Percentiles rank a stretch among this genome's conserved stretches.
These are phyloP conservation scores for Beauveria sp. DNA, from an alignment of 2,329 filamentous ascomycete genomes.

Conservation along the genomic window DNA sequence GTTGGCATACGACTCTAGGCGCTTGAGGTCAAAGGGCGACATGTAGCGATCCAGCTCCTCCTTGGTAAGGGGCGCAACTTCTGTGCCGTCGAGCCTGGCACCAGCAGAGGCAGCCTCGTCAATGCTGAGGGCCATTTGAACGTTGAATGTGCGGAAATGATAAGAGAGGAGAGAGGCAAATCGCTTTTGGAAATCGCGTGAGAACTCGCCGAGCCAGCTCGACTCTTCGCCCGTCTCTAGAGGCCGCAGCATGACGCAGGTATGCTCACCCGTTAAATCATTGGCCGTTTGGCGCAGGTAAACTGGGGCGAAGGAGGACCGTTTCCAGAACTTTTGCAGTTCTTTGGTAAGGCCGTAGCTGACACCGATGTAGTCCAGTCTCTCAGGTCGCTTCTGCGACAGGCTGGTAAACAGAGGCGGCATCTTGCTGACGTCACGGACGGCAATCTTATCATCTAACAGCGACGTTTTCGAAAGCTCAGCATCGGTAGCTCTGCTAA, in stretches of 20 bases:
- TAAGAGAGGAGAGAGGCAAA: constrained; percentile 87
- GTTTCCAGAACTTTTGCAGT: constrained; percentile 97
- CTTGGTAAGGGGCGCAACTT: constrained; percentile 57
- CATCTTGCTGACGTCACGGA: constrained; percentile 85
- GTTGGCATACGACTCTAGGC: constrained; percentile 89
- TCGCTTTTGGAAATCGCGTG: constrained; percentile 88
- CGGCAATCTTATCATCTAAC: constrained; percentile 78
- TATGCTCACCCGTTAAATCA: constrained; percentile 94
- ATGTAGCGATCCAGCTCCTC: constrained; percentile 67
- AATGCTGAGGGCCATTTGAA: constrained; percentile 73
- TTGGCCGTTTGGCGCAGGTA: constrained; percentile 94
- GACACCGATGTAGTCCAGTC: constrained; percentile 88
- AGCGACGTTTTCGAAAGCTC: constrained; percentile 72
- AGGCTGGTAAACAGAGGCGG: constrained; percentile 88
- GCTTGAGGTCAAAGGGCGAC: constrained; percentile 90
- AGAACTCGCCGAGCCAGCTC: constrained; percentile 84
- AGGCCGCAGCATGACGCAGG: constrained; percentile 91
- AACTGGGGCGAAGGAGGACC: constrained; percentile 74
- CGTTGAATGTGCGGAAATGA: constrained; percentile 78
- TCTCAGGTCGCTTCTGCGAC: constrained; percentile 69
- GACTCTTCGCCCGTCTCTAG: constrained; percentile 60
- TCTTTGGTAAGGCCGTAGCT: constrained; percentile 84
- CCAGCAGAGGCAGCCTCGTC: constrained; percentile 76
- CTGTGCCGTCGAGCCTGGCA: constrained; percentile 52
- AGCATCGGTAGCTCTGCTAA: constrained; percentile 72